phyloP scores from a whole-genome alignment of 2,329 filamentous ascomycete species.

The Diplodia corticola region DNA sequence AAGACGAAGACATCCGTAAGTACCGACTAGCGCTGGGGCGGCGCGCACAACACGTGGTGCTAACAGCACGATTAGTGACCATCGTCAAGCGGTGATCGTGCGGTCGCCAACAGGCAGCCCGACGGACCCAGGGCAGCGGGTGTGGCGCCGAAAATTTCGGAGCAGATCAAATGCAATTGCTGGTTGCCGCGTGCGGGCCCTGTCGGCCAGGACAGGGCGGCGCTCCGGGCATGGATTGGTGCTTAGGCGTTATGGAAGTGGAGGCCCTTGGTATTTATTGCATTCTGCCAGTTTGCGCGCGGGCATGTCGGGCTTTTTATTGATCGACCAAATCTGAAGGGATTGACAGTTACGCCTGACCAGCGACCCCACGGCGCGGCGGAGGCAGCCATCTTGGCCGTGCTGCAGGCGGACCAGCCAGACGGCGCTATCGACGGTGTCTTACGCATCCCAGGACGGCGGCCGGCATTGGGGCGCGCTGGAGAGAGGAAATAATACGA shows the following conservation, averaged over 20 bases:
- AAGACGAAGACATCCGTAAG: slow-evolving; percentile 95
- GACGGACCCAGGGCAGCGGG: slow-evolving; percentile 13
- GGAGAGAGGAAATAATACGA: slow-evolving; percentile 22
- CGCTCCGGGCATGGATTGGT: slow-evolving; percentile 8
- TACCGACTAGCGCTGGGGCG: neutral
- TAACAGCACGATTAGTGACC: slow-evolving; percentile 40
- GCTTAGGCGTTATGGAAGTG: slow-evolving; percentile 16
- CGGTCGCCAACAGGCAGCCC: neutral
- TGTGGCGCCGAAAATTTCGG: slow-evolving; percentile 24
- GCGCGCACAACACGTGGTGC: slow-evolving; percentile 17
- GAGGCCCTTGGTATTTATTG: slow-evolving; percentile 21
- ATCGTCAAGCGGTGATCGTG: slow-evolving; percentile 43
- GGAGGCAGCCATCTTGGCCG: slow-evolving; percentile 4
- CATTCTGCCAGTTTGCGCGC: slow-evolving; percentile 18
- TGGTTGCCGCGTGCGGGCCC: slow-evolving; percentile 21
- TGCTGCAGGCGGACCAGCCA: slow-evolving; percentile 7
- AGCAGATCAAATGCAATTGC: slow-evolving; percentile 23
- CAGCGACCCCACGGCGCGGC: slow-evolving; percentile 13
- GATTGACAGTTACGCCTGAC: slow-evolving; percentile 17
- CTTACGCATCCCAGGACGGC: slow-evolving; percentile 18
- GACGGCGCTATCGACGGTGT: slow-evolving; percentile 20
- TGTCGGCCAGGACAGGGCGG: neutral
- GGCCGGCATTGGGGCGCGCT: slow-evolving; percentile 12
- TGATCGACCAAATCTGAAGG: slow-evolving; percentile 16
- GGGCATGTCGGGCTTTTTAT: slow-evolving; percentile 22